Conservation (phyloP, 2,329 filamentous ascomycete genomes). For the Westerdykella sp. region DNA sequence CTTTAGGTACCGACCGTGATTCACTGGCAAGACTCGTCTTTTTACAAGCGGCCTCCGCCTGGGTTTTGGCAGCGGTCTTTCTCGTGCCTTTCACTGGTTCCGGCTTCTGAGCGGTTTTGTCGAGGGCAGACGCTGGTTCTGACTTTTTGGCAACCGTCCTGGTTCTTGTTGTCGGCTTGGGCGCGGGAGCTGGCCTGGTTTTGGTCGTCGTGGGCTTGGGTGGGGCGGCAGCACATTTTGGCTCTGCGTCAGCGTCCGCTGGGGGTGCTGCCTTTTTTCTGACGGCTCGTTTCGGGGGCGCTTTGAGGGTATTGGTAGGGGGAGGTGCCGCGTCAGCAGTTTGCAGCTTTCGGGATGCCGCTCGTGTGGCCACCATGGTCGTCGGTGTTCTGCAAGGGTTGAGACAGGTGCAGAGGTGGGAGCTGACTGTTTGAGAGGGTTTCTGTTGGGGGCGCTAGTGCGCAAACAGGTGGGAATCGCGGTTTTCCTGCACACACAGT, state of each 20-base stretch:
- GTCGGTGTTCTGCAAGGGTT: no score
- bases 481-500: no score
- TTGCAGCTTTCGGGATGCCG: not conserved
- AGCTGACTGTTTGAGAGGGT: no score
- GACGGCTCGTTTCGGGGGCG: slow-evolving; percentile 27
- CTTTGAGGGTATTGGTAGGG: slow-evolving; percentile 19
- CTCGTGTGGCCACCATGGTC: not conserved
- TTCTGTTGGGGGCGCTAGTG: no score
- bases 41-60: not conserved
- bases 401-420: no score
- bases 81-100: not conserved
- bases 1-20: not conserved
- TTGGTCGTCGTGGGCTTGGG: not conserved
- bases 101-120: not conserved
- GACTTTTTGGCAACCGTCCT: not conserved
- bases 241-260: not conserved
- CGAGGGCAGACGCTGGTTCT: not conserved
- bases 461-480: no score
- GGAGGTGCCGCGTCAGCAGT: slow-evolving; percentile 11
- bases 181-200: not conserved
- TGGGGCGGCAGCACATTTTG: not conserved
- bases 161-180: not conserved
- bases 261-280: slow-evolving; percentile 18
- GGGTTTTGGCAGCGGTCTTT: not conserved
- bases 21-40: not conserved